Evolutionary conservation across 805 yeast genomes (phyloP), one percentile per base, ranked within the genome.

Genomic region (Jamesozyma gamospora): DNA sequence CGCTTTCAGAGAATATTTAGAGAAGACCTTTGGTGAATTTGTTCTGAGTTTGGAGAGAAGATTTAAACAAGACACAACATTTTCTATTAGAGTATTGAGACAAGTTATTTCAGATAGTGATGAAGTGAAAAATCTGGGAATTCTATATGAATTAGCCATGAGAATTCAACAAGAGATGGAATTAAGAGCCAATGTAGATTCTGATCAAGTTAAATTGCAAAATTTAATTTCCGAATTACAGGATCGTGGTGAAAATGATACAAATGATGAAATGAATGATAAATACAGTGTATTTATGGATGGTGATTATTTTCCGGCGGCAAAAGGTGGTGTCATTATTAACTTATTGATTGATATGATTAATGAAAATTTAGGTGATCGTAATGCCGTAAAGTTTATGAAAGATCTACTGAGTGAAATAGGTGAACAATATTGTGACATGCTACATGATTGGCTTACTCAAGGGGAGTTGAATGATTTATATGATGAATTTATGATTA

Each of bases 271-370:
- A 3, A 51, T 75, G 12, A 79, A 75, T 40, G 39, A 41, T 10
- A 34, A 38, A 24, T 41, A 45, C 28, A 37, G 44, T 4, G 35
- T 45, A 3, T 39, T 43, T 16, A 66, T 77, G 1, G 84, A 79
- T 49, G 66, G 72, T 2, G 60, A 70, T 12, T 66, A 64, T 32
- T 72, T 76, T 39, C 66, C 70, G 30, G 63, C 67, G 17, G 81
- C 80, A 16, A 83, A 82, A 60, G 97, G 98, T 27, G 95, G 96
- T 0, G 57, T 79, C 11, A 72, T 83, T 0, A 59, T 90, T 29
- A 66, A 72, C 38, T 65, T 82, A 1, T 65, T 92, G 1, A 82
- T 82, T 40, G 66, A 64, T 16, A 64, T 78, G 47, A 64, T 82
- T 5, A 70, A 71, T 28, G 63, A 65, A 2, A 74, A 70, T 49